Base-by-base conservation (phyloP, 345 rosid genomes). In the Moringa oleifera region DNA sequence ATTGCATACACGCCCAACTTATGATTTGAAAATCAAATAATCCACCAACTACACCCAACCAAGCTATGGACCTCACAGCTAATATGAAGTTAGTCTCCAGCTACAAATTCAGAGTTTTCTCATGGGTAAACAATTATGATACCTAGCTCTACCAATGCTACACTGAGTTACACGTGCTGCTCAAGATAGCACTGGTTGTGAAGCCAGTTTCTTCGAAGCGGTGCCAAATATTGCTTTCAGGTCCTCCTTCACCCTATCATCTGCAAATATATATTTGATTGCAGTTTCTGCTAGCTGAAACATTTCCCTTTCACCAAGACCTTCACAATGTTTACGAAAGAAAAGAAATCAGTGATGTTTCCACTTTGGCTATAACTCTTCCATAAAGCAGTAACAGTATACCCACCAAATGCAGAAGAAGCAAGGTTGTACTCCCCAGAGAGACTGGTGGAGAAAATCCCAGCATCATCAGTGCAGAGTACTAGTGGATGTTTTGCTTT, bases 381-480 rank as follows among this genome's bases (percentile, higher is more conserved):
- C 61, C 20, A 50, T 16, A 53, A 13, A 60, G 24, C 31, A 20
- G 54, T 18, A 25, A 68, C 13, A 53, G 19, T 46, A 36, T n/a
- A 72, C 90, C 37, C 50, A 88, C 96, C 89, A 53, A 91, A 91
- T 54, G 97, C 63, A 63, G 85, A 64, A 41, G 97, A 75, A 19
- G 99, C 95, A 6, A 88, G 76, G 59, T 64, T 31, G 70, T 86
- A 94, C 77, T 94, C 97, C 46, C 76, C 67, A 1, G 85, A 80
- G 67, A 90, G 86, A 47, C 77, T 86, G 23, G 99, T 94, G 20
- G 97, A 82, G 63, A 94, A 94, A 58, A 91, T 90, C 22, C 99
- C 97, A 0, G 84, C 52, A 64, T 94, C 99, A 63, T 94, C 99
- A 0, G 99, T 94, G 78, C 99, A 90, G 64, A 90, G 62, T 51